phyloP scores from a whole-genome alignment of 2,329 filamentous ascomycete species.

The Madurella fahalii region DNA sequence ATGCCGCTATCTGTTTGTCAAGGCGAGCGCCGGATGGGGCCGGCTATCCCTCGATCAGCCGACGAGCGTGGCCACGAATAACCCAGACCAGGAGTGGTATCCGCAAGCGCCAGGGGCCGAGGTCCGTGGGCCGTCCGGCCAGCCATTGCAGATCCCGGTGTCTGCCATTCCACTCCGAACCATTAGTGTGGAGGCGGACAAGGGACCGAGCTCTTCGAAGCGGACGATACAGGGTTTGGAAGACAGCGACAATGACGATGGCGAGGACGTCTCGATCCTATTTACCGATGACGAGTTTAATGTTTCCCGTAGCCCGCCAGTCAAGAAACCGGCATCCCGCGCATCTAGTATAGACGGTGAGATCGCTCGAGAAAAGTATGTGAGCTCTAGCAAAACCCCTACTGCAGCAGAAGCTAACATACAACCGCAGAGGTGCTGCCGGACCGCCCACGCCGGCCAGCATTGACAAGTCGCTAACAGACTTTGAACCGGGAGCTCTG shows the following conservation, averaged over 20 bases:
- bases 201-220: constrained; percentile 2
- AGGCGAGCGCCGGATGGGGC: neutral
- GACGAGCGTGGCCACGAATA: neutral
- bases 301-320: neutral
- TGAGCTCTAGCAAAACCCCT: neutral
- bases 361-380: neutral
- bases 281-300: constrained; percentile 28
- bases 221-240: constrained; percentile 25
- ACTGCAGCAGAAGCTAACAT: neutral
- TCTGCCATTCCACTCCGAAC: constrained; percentile 31
- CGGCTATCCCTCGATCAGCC: neutral
- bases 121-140: constrained; percentile 13
- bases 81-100: constrained; percentile 1
- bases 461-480: constrained; percentile 27
- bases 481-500: constrained; percentile 64
- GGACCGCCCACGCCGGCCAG: constrained; percentile 11
- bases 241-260: constrained; percentile 45
- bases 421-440: neutral
- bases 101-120: constrained; percentile 19
- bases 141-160: constrained; percentile 30
- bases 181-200: neutral
- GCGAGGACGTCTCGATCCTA: constrained; percentile 37
- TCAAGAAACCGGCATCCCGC: constrained; percentile 11
- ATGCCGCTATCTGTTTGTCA: constrained; percentile 73
- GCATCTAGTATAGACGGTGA: constrained; percentile 12